These are phyloP conservation scores for Aureobasidium sp. DNA, from an alignment of 2,329 filamentous ascomycete genomes.

Conservation along the genomic window DNA sequence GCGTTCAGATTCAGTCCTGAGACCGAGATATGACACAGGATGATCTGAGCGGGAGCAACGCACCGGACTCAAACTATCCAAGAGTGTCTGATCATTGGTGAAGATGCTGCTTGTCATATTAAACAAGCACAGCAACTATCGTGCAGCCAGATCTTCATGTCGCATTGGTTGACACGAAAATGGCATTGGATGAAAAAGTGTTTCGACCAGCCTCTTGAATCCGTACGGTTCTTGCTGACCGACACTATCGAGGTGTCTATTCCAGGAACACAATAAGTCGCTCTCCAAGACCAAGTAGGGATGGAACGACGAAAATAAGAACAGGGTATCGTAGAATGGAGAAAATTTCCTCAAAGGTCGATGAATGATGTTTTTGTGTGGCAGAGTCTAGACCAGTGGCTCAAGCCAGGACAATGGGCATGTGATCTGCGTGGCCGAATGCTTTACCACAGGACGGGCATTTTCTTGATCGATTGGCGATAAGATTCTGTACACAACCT, in stretches of 20 bases:
- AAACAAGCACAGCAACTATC: not conserved
- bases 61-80: not conserved
- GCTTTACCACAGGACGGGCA: slow-evolving; percentile 89
- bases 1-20: not conserved
- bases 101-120: not conserved
- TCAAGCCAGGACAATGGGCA: slow-evolving; percentile 45
- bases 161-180: not conserved
- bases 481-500: slow-evolving; percentile 80
- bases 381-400: not conserved
- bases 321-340: not conserved
- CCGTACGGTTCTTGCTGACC: not conserved
- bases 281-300: not conserved
- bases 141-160: not conserved
- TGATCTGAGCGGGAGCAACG: not conserved
- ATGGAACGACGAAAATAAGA: not conserved
- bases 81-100: not conserved
- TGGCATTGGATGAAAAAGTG: not conserved
- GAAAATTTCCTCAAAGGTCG: not conserved
- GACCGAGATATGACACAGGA: not conserved
- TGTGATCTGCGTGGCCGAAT: slow-evolving; percentile 86
- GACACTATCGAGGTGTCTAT: not conserved
- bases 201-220: not conserved
- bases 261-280: not conserved
- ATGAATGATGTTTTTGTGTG: not conserved
- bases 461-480: slow-evolving; percentile 85